Percentiles rank a stretch among this genome's conserved stretches.
Conservation (phyloP, 495 filamentous ascomycete species). For the Hypoxylon lienhwacheense region DNA sequence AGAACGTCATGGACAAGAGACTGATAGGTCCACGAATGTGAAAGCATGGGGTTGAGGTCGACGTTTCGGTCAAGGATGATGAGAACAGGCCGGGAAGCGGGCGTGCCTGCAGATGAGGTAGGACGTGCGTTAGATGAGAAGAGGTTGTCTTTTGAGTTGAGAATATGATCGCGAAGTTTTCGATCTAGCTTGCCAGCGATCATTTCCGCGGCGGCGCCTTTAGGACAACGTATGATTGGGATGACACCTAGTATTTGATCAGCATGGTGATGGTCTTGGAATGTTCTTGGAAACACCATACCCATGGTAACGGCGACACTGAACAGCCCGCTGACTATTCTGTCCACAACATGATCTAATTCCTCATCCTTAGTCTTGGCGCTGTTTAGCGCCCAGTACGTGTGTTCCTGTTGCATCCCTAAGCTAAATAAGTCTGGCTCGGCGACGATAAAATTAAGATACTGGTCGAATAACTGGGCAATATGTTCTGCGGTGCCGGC, state of each 20-base stretch:
- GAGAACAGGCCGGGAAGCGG: slow-evolving; percentile 76
- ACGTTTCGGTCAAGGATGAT: slow-evolving; percentile 93
- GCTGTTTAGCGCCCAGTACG: slow-evolving; percentile 95
- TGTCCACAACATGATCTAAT: slow-evolving; percentile 81
- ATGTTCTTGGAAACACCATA: slow-evolving; percentile 41
- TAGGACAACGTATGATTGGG: slow-evolving; percentile 90
- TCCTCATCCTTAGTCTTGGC: slow-evolving; percentile 86
- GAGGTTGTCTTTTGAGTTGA: slow-evolving; percentile 96
- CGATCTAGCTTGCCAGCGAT: slow-evolving; percentile 92
- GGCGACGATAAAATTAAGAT: slow-evolving; percentile 94
- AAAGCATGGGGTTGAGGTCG: slow-evolving; percentile 96
- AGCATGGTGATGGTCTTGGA: slow-evolving; percentile 4
- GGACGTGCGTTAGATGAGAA: slow-evolving; percentile 61
- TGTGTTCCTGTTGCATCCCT: slow-evolving; percentile 78
- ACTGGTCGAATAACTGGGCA: slow-evolving; percentile 93
- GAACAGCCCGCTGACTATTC: slow-evolving; percentile 91
- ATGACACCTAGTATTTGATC: slow-evolving; percentile 64
- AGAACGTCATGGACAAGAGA: slow-evolving; percentile 94
- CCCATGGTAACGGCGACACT: slow-evolving; percentile 98
- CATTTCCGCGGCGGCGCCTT: slow-evolving; percentile 89
- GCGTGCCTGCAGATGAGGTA: slow-evolving; percentile 51
- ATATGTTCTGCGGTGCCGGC: slow-evolving; percentile 84
- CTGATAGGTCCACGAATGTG: slow-evolving; percentile 98
- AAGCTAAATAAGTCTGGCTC: slow-evolving; percentile 96
- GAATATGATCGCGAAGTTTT: slow-evolving; percentile 92